A percentile compares a stretch with the other conserved stretches of the same genome.
Conservation (phyloP, 139 green algal species). For the Chlorella sorokiniana region DNA sequence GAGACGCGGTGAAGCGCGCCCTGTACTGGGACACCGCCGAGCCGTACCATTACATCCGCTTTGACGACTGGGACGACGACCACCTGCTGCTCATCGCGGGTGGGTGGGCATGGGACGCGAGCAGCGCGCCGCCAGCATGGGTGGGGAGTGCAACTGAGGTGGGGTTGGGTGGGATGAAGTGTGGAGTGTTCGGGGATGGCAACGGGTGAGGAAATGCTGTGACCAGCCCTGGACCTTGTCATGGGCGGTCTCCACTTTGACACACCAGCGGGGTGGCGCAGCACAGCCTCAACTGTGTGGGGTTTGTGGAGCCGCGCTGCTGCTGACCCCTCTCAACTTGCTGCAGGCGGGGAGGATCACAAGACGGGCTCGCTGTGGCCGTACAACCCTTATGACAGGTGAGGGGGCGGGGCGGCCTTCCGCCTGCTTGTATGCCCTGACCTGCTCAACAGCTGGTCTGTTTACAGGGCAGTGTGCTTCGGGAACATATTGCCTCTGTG, state of each 20-base stretch:
- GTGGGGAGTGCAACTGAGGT: no score
- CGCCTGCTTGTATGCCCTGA: neutral
- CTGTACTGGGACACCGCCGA: constrained; percentile 69
- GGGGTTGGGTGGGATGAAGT: no score
- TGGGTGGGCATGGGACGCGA: neutral
- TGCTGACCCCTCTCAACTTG: neutral
- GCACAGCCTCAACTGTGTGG: no score
- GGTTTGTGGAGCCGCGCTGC: no score
- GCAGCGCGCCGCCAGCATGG: no score
- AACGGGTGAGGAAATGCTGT: no score
- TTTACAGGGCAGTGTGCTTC: neutral
- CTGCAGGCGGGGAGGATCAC: constrained; percentile 54
- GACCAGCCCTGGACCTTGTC: neutral
- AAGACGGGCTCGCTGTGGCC: constrained; percentile 39
- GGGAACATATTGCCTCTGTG: neutral
- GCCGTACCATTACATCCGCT: constrained; percentile 70
- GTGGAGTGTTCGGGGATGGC: no score
- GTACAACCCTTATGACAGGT: constrained; percentile 49
- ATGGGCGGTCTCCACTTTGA: no score
- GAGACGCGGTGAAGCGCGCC: constrained; percentile 46
- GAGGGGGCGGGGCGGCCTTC: neutral
- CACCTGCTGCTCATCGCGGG: constrained; percentile 69
- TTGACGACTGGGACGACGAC: constrained; percentile 50
- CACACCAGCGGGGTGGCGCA: no score
- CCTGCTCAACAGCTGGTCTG: no score